Evolutionary conservation across 2,329 filamentous ascomycete genomes (phyloP).

Genomic region (Pseudocercospora fijiensis): DNA sequence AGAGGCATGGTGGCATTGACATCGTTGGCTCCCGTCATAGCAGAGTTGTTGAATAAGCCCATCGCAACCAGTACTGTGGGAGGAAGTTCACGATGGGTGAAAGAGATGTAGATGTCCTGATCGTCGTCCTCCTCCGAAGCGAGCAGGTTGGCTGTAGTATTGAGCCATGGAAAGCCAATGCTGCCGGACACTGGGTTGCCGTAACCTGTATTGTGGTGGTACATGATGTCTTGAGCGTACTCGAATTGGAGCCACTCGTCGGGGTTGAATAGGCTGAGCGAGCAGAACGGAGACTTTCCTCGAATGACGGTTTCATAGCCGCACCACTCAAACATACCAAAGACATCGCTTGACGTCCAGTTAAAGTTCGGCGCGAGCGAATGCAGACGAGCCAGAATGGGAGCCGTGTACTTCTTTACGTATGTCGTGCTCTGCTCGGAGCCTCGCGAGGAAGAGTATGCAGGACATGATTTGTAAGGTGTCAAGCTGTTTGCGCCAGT

Average conservation of each 20-base stretch:
- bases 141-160: conserved; percentile 56
- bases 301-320: conserved; percentile 69
- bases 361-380: conserved; percentile 58
- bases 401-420: conserved; percentile 56
- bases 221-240: conserved; percentile 66
- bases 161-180: conserved; percentile 66
- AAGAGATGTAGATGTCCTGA: conserved; percentile 65
- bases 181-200: conserved; percentile 58
- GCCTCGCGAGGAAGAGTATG: conserved; percentile 59
- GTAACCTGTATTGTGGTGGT: conserved; percentile 69
- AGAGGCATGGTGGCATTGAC: conserved; percentile 66
- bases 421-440: conserved; percentile 51
- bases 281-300: conserved; percentile 63
- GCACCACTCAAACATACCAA: conserved; percentile 68
- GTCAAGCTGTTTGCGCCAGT: conserved; percentile 62
- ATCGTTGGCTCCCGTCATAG: conserved; percentile 52
- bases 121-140: conserved; percentile 45
- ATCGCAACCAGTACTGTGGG: conserved; percentile 66
- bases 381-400: conserved; percentile 60
- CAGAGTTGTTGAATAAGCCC: conserved; percentile 69
- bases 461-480: conserved; percentile 64
- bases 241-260: conserved; percentile 64
- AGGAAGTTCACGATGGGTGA: conserved; percentile 68
- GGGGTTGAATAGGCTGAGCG: conserved; percentile 58
- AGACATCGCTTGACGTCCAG: conserved; percentile 62